Conservation (phyloP, 2,329 filamentous ascomycete genomes). For the Metarhizium brunneum region DNA sequence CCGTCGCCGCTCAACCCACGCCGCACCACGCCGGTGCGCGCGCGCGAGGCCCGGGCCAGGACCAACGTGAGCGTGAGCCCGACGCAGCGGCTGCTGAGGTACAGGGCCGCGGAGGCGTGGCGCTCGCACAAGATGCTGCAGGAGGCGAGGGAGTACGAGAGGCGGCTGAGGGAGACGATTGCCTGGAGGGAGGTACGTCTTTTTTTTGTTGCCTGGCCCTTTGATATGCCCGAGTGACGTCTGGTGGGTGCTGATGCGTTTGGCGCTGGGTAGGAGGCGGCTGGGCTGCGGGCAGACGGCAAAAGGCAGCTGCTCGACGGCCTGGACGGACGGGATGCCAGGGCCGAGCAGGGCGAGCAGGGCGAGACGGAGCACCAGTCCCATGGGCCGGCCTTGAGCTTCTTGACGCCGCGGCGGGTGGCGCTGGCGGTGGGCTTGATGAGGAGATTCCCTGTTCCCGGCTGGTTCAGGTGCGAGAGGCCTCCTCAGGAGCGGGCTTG, state of each 20-base stretch:
- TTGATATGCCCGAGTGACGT: too few relatives aligned
- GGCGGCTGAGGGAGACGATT: conserved; percentile 4
- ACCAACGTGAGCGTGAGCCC: conserved; percentile 18
- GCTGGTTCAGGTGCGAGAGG: background rate
- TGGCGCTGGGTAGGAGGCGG: too few relatives aligned
- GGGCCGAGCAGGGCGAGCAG: background rate
- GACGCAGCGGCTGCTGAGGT: conserved; percentile 29
- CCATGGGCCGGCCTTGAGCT: background rate
- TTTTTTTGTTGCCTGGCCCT: too few relatives aligned
- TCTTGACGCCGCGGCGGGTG: conserved; percentile 19
- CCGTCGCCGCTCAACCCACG: conserved; percentile 20
- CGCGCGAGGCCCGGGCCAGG: background rate
- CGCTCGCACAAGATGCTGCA: conserved; percentile 21
- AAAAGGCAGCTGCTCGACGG: too few relatives aligned
- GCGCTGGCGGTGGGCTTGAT: conserved; percentile 22
- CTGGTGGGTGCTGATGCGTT: too few relatives aligned
- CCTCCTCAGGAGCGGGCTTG: background rate
- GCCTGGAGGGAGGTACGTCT: background rate
- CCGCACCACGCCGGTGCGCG: background rate
- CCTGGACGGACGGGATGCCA: background rate
- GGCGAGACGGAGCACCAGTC: background rate
- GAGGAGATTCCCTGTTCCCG: conserved; percentile 15
- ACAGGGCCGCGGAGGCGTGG: conserved; percentile 33
- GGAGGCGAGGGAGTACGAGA: conserved; percentile 17
- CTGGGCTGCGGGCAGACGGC: too few relatives aligned